These are phyloP conservation scores for Arctium lappa DNA, from an alignment of 129 eudicot genomes.

Conservation along the genomic window DNA sequence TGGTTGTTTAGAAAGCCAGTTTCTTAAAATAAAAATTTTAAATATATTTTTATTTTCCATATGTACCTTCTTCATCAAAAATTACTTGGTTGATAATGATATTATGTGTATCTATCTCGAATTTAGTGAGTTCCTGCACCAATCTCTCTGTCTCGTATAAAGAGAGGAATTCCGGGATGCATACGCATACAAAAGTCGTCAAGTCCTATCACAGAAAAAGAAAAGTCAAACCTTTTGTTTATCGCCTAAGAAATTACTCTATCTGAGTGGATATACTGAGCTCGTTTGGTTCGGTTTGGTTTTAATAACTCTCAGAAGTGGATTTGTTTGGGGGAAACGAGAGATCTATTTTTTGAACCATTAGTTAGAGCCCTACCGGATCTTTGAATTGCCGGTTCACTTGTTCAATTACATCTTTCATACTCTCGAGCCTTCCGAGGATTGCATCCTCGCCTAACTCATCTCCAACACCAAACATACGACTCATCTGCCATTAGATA, in stretches of 20 bases:
- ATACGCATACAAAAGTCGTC: conserved; percentile 93
- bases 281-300: background rate
- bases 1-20: background rate
- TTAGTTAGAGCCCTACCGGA: conserved; percentile 57
- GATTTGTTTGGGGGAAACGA: background rate
- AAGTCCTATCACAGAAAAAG: conserved; percentile 52
- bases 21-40: background rate
- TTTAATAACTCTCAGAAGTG: background rate
- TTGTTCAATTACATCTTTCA: conserved; percentile 90
- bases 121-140: conserved; percentile 92
- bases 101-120: conserved; percentile 95
- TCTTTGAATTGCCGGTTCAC: conserved; percentile 94
- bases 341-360: background rate
- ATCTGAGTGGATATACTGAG: background rate
- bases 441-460: conserved; percentile 89
- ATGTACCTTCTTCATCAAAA: conserved; percentile 92
- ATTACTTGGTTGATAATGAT: conserved; percentile 96
- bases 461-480: conserved; percentile 81
- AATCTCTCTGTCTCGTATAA: conserved; percentile 93
- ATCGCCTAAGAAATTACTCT: background rate
- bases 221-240: background rate
- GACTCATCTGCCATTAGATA: conserved; percentile 74
- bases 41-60: background rate
- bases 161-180: conserved; percentile 99
- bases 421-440: conserved; percentile 91